Evolutionary conservation across 2,329 filamentous ascomycete species (phyloP), one percentile per base, ranked within the genome.

Genomic region (Fusarium albosuccineum): DNA sequence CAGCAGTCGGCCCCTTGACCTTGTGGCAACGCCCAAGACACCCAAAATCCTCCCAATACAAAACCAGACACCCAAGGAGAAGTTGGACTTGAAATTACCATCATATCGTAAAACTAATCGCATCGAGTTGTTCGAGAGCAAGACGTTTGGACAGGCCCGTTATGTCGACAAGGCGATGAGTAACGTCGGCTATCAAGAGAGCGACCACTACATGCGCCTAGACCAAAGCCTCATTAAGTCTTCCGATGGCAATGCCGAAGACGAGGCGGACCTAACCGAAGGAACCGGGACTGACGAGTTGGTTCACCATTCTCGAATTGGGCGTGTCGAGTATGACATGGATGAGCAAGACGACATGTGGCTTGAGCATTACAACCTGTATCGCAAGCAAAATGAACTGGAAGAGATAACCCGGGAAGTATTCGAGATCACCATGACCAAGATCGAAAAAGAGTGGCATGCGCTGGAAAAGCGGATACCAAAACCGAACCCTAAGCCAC

Each of bases 361-460:
- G 96, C 83, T 99, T 27, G 92, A 96, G 71, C 87, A 89, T 39
- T 89, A 95, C 76, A 99, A 99, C 73, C 81, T 83, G 11, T 89
- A 92, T 72, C 89, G 96, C 60, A 92, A 90, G 75, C 85, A 87
- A 26, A 87, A 91, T 69, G 89, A 91, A 45, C 88, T 93, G 22
- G 93, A 97, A 70, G 85, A 89, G 3, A 96, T 99, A 73, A 97
- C 94, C 49, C 92, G 94, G 17, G 94, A 97, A 66, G 89, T 97
- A 51, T 97, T 99, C 74, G 96, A 99, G 77, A 97, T 98, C 65
- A 97, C 94, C 14, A 97, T 99, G 81, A 99, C 96, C 9, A 97
- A 97, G 78, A 97, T 99, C 62, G 96, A 99, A 79, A 97, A 97
- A 80, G 95, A 98, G 77, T 99, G 96, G 93, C 93, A 98, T 77